Base-by-base conservation (phyloP, 1,284 basidiomycete species). In the Ceratobasidium sp. region DNA sequence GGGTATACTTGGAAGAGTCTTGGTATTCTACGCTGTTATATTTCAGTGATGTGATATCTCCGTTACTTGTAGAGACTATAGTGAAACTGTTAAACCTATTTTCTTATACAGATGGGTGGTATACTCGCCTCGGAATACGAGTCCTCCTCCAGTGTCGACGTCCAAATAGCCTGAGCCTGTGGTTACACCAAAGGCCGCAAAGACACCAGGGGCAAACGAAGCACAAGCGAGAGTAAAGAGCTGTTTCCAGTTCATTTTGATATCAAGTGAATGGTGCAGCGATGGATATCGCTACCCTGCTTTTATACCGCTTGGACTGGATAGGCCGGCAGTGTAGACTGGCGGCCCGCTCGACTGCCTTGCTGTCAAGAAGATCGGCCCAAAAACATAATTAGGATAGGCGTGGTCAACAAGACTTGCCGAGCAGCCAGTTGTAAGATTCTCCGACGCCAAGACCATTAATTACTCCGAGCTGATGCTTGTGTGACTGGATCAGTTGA, bases 21-120 rank as follows among this genome's bases (percentile, higher is more conserved):
- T 76, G 75, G 22, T 69, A 71, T 41, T 76, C 62, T 22, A 37
- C 34, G n/a, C 74, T 43, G 37, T 74, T 48, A 37, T 72, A 76
- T 22, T 71, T 49, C 19, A 76, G 31, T 1, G 69, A 74, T 3
- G 75, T 76, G 13, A 76, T 76, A 49, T 76, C 75, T n/a, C 75
- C 71, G 49, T 31, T 74, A 2, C 64, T 61, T 0, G 64, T 58
- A 9, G 53, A 58, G 27, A 76, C 75, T 54, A 19, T 9, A 27
- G 7, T 22, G n/a, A 29, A 11, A 19, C 11, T 11, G 4, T 41
- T 31, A 59, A 29, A 31, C 19, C 24, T 19, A 27, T 14, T 0
- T 51, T 39, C 7, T 1, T 7, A 39, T 1, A n/a, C 1, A 46
- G n/a, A 49, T 24, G 39, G 19, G 8, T n/a, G 27, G 1, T 31